phyloP scores from a whole-genome alignment of 2,329 filamentous ascomycete species.

The Chaetomium globosum region DNA sequence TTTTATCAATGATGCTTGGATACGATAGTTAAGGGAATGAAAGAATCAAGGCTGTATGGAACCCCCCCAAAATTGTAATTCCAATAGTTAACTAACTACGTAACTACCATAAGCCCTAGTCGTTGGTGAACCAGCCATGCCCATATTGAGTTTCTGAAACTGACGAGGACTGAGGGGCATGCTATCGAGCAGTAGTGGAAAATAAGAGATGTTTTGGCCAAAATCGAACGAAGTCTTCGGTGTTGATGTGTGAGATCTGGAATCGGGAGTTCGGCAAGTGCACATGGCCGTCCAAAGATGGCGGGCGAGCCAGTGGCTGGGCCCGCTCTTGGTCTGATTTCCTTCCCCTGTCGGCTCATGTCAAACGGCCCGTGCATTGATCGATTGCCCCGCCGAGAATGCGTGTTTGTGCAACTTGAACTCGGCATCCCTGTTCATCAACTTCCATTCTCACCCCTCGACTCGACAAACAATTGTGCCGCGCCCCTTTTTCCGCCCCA shows the following conservation, averaged over 20 bases:
- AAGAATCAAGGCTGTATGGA: too few species aligned
- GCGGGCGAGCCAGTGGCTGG: constrained; percentile 5
- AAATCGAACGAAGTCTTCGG: not conserved
- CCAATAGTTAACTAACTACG: too few species aligned
- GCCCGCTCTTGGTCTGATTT: constrained; percentile 12
- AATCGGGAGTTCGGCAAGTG: constrained; percentile 12
- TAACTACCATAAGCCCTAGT: too few species aligned
- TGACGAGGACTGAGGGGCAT: too few species aligned
- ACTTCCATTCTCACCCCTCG: not conserved
- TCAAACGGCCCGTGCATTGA: not conserved
- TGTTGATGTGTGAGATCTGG: not conserved
- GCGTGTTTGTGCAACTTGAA: not conserved
- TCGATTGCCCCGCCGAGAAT: not conserved
- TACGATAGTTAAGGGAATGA: too few species aligned
- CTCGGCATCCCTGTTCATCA: not conserved
- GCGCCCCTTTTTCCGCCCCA: not conserved
- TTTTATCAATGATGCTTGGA: too few species aligned
- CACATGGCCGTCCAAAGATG: constrained; percentile 1
- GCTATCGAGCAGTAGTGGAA: too few species aligned
- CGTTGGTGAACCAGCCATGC: too few species aligned
- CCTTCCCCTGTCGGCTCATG: constrained; percentile 2
- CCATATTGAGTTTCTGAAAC: too few species aligned
- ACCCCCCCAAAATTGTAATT: too few species aligned
- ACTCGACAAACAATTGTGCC: constrained; percentile 3
- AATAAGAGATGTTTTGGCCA: too few species aligned